A percentile compares a stretch with the other conserved stretches of the same genome.
These are phyloP conservation scores for Knufia fluminis DNA, from an alignment of 2,329 filamentous ascomycete genomes.

Conservation along the genomic window DNA sequence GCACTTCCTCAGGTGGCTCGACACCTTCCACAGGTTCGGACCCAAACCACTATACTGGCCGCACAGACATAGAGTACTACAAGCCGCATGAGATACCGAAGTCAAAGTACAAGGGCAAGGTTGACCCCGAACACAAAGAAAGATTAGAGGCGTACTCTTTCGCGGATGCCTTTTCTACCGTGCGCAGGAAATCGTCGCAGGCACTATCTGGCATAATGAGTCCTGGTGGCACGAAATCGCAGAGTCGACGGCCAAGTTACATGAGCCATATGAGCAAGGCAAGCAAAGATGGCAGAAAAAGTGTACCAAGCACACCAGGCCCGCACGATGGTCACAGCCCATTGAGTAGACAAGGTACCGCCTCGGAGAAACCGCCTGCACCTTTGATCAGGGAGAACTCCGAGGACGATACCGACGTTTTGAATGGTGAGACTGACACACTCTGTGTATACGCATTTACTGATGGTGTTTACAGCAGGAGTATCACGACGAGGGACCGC, in stretches of 20 bases:
- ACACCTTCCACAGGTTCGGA: neutral
- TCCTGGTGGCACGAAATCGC: constrained; percentile 23
- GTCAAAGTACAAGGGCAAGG: constrained; percentile 41
- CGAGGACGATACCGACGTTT: constrained; percentile 19
- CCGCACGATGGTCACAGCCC: neutral
- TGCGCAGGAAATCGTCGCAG: constrained; percentile 14
- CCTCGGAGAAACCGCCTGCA: neutral
- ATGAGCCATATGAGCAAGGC: constrained; percentile 11
- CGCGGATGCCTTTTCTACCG: constrained; percentile 22
- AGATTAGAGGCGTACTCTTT: constrained; percentile 38
- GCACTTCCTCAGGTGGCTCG: constrained; percentile 5
- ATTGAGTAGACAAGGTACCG: constrained; percentile 13
- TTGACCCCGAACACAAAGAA: constrained; percentile 38
- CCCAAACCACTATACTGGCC: constrained; percentile 19
- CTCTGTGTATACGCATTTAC: neutral
- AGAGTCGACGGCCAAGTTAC: constrained; percentile 22
- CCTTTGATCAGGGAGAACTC: constrained; percentile 10
- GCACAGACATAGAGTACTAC: constrained; percentile 39
- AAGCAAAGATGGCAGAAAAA: neutral
- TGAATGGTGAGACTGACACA: constrained; percentile 16
- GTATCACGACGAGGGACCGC: constrained; percentile 18
- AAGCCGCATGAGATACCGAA: constrained; percentile 38
- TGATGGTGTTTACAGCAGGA: constrained; percentile 16
- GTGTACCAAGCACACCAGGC: neutral
- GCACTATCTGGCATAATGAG: constrained; percentile 21